phyloP scores from a whole-genome alignment of 2,329 filamentous ascomycete genomes.

The Epichloe amarillans region DNA sequence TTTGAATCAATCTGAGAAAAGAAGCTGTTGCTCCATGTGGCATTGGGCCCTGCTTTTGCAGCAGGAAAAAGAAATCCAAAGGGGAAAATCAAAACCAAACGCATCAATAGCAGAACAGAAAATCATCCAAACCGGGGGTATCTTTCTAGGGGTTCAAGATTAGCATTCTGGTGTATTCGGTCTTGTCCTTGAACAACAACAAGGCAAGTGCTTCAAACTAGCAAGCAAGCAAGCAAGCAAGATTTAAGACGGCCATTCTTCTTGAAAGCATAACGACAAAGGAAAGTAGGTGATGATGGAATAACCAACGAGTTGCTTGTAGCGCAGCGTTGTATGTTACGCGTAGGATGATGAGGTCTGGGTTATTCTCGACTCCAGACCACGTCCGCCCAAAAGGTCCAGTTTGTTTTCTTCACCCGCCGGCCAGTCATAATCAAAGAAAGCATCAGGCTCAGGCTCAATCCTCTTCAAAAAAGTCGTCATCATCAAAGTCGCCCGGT shows the following conservation, averaged over 20 bases:
- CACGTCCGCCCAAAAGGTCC: not conserved
- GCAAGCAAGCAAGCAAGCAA: not conserved
- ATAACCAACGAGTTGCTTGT: not conserved
- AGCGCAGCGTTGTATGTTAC: not conserved
- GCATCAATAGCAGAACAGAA: not conserved
- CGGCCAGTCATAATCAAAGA: not conserved
- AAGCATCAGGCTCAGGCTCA: conserved; percentile 8
- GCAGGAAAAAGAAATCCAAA: conserved; percentile 3
- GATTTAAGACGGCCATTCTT: conserved; percentile 1
- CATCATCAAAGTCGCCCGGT: conserved; percentile 45
- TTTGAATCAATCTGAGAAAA: not conserved
- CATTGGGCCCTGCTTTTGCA: not conserved
- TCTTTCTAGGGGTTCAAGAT: conserved; percentile 22
- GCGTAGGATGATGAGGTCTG: not conserved
- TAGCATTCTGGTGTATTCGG: conserved; percentile 17
- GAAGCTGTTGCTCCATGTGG: not conserved
- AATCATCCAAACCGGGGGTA: conserved; percentile 22
- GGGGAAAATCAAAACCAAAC: conserved; percentile 4
- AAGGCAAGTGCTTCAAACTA: not conserved
- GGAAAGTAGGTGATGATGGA: not conserved
- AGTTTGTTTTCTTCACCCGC: not conserved
- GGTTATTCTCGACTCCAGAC: too few species aligned
- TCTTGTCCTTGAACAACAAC: not conserved
- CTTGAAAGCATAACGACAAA: not conserved
- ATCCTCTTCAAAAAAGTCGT: conserved; percentile 43